Conservation (phyloP, 169 alveolate genomes). For the Condylostoma magnum region DNA sequence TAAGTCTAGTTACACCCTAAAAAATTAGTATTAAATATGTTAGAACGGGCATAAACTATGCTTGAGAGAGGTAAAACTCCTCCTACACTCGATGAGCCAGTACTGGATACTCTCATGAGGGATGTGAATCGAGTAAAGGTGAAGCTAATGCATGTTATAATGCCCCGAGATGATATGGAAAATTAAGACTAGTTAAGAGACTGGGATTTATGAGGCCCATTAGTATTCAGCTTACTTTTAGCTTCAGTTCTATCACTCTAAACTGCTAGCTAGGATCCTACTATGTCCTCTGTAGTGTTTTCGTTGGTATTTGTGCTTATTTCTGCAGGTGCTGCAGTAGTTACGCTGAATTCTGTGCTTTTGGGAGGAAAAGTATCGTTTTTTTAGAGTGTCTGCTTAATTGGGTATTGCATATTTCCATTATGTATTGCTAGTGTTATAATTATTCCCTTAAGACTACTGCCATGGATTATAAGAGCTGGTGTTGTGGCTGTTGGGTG, state of each 20-base stretch:
- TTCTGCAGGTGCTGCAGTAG: conserved; percentile 86
- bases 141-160: conserved; percentile 82
- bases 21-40: too few relatives aligned
- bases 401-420: conserved; percentile 87
- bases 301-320: conserved; percentile 82
- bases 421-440: conserved; percentile 69
- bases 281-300: conserved; percentile 65
- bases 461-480: conserved; percentile 36
- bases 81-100: too few relatives aligned
- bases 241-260: not conserved
- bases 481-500: conserved; percentile 52
- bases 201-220: conserved; percentile 94
- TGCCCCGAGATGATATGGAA: conserved; percentile 70
- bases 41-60: too few relatives aligned
- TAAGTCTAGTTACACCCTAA: conserved; percentile 8
- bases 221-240: conserved; percentile 79
- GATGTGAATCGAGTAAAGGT: conserved; percentile 75
- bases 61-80: too few relatives aligned
- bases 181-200: conserved; percentile 71
- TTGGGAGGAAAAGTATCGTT: conserved; percentile 84
- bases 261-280: not conserved
- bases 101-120: conserved; percentile 35
- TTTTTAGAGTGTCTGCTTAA: conserved; percentile 79
- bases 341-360: conserved; percentile 83
- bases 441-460: conserved; percentile 39